Evolutionary conservation across 495 filamentous ascomycete species (phyloP), one percentile per base, ranked within the genome.

Genomic region (Penicillium steckii): DNA sequence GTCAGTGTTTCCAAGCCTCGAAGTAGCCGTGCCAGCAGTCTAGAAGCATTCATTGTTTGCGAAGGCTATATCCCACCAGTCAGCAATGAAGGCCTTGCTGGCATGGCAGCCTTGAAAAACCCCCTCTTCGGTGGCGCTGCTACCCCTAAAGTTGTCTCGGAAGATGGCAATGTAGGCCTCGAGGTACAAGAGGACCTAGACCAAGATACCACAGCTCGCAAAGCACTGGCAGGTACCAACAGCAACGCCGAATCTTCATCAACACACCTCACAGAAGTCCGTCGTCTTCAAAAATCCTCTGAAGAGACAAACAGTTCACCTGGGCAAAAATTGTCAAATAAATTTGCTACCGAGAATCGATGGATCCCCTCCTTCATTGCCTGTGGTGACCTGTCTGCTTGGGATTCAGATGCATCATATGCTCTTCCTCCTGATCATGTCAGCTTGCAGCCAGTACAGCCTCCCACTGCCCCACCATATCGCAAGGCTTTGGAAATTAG

Each of bases 1-100:
- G 94, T 98, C 26, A 82, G 85, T 46, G 90, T 96, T 35, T 91
- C 94, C 12, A 98, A 98, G 67, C 94, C 94, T 12, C 79, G 94
- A 35, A 95, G 89, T 43, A 94, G 88, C 54, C 80, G 94, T 8
- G 94, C 92, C 8, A 98, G 94, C 68, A 95, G 90, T 70, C 80
- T 98, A 24, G 94, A 98, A 65, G 92, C 94, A 2, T 98, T 97
- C 59, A 86, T 98, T 33, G 92, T 98, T 21, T 97, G 94, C 73
- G 79, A 95, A 56, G 89, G 90, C 24, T 97, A 96, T 49, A 80
- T 81, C 42, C 82, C 83, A 1, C 73, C 73, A 7, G 52, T 61
- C 24, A 64, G 60, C 12, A 62, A 68, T 38, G 67, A 69, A 24
- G 64, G 65, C 0, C 24, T 64, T 7, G 52, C 54, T 6, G 71